Evolutionary conservation across 2,329 filamentous ascomycete species (phyloP), one percentile per base, ranked within the genome.

Genomic region (Whalleya microplaca): DNA sequence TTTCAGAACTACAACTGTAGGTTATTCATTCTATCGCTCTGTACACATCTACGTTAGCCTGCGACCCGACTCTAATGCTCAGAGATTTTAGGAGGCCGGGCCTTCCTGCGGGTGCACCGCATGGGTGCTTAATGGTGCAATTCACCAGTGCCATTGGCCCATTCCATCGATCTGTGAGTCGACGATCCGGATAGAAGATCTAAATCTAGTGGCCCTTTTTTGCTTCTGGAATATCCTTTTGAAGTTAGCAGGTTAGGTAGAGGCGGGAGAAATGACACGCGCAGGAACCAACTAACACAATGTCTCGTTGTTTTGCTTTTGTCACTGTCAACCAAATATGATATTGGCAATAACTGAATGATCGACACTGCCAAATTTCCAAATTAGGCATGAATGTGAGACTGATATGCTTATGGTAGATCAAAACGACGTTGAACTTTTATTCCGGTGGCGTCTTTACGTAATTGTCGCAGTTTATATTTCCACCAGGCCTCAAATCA

Each of bases 341-440:
- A 53, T 56, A 63, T 61, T 58, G 55, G 50, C 60, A 61, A 63
- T 63, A 63, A 57, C 58, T 21, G 10, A 21, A 21, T 43, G 60
- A 63, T 63, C 60, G 55, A 49, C 60, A 18, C 14, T 19, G 8
- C 9, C 10, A 32, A 21, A 41, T 14, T 20, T 27, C 50, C 43
- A 18, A 52, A 51, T 45, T 51, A 18, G 49, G 44, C 19, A 45
- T 53, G 21, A 47, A 52, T 29, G 58, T 46, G 16, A 60, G 41
- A 45, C 42, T 45, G 47, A 56, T 53, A 20, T 48, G 45, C 45
- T 44, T 49, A 58, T 63, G 50, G 55, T 54, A 51, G 41, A 29
- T 29, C 29, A 51, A 46, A 49, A 50, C 23, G 50, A 47, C 46
- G 32, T 46, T 20, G 3, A 45, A 40, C 19, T 43, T 48, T 41